A percentile compares a stretch with the other conserved stretches of the same genome.
Evolutionary conservation across 1,284 basidiomycete genomes (phyloP).

Genomic region (Rhodotorula sp.): DNA sequence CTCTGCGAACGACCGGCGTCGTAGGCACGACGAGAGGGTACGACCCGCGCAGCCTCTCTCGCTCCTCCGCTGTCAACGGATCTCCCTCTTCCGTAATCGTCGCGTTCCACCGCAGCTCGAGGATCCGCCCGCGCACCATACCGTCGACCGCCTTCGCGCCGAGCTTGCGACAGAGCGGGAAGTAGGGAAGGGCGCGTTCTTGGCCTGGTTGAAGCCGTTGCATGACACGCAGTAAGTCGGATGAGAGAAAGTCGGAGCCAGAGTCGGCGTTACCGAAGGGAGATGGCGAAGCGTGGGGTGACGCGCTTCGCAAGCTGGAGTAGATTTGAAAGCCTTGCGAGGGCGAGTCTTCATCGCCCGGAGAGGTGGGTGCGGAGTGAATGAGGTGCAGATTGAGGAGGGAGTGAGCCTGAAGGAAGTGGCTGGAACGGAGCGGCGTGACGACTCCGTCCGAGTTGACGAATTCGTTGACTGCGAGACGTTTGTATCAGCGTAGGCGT

Average conservation of each 20-base stretch:
- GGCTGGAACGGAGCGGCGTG: slow-evolving; percentile 32
- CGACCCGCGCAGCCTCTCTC: slow-evolving; percentile 1
- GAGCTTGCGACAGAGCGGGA: slow-evolving; percentile 70
- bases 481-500: slow-evolving; percentile 46
- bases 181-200: slow-evolving; percentile 63
- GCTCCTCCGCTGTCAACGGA: background rate
- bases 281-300: slow-evolving; percentile 71
- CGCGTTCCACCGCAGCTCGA: slow-evolving; percentile 74
- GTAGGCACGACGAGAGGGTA: slow-evolving; percentile 69
- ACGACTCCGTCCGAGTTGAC: slow-evolving; percentile 6
- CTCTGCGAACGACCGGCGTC: slow-evolving; percentile 72
- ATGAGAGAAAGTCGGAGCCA: slow-evolving; percentile 48
- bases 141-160: slow-evolving; percentile 74
- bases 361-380: slow-evolving; percentile 24
- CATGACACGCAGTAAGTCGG: slow-evolving; percentile 62
- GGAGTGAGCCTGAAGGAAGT: slow-evolving; percentile 44
- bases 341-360: background rate
- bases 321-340: slow-evolving; percentile 17
- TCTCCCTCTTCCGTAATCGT: slow-evolving; percentile 58
- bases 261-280: slow-evolving; percentile 53
- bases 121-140: slow-evolving; percentile 68
- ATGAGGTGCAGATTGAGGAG: slow-evolving; percentile 45
- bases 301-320: slow-evolving; percentile 53
- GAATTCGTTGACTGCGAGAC: background rate
- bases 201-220: slow-evolving; percentile 55